A percentile compares a stretch with the other conserved stretches of the same genome.
Conservation (phyloP, 139 green algal genomes). For the Pleodorina starrii region DNA sequence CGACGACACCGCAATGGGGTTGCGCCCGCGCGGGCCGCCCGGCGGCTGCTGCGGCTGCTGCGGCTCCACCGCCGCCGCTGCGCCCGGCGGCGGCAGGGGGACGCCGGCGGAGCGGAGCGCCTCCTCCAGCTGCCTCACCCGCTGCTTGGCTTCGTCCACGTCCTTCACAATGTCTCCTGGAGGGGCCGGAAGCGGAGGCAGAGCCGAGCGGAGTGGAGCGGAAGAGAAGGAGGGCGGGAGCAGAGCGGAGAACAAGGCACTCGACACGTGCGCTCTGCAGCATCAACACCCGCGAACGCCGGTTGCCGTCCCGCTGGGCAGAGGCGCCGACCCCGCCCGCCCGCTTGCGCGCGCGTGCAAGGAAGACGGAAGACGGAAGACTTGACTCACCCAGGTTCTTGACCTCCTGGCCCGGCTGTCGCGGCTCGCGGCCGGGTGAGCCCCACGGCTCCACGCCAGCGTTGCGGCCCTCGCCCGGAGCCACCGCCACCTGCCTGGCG, state of each 20-base stretch:
- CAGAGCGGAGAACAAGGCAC: no score
- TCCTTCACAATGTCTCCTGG: conserved; percentile 27
- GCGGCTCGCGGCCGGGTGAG: conserved; percentile 1
- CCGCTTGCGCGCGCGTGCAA: no score
- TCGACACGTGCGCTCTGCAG: no score
- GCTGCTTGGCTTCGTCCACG: conserved; percentile 8
- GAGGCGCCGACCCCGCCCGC: no score
- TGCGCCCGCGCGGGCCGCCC: background rate
- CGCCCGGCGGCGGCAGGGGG: background rate
- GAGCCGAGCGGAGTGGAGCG: no score
- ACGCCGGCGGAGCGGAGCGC: conserved; percentile 5
- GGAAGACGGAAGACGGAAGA: no score
- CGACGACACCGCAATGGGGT: conserved; percentile 7
- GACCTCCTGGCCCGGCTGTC: background rate
- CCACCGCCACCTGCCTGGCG: background rate
- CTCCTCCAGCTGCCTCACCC: conserved; percentile 3
- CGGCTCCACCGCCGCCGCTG: background rate
- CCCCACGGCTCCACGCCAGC: background rate
- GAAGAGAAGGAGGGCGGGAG: no score
- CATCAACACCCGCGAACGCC: no score
- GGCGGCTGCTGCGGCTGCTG: background rate
- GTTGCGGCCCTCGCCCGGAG: background rate
- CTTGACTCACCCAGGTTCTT: conserved; percentile 27
- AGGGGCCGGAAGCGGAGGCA: no score
- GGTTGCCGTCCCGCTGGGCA: no score